Conservation (phyloP, 78 protist genomes). For the Protostelium mycophagum region DNA sequence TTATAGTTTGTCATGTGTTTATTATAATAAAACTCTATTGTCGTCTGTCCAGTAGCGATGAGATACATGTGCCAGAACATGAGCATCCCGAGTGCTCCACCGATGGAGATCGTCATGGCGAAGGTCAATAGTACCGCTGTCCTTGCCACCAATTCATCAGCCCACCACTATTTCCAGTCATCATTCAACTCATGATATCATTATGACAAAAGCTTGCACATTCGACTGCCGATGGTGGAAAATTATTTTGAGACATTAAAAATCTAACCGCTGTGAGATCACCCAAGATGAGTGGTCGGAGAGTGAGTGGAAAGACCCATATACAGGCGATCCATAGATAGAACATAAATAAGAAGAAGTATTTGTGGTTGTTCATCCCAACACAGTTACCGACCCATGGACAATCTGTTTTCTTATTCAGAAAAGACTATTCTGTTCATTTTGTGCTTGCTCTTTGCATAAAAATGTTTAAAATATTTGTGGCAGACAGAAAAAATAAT, state of each 20-base stretch:
- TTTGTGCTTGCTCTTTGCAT: no score
- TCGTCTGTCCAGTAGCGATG: conserved; percentile 44
- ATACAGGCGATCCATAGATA: conserved; percentile 54
- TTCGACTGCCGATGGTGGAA: no score
- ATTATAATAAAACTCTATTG: conserved; percentile 21
- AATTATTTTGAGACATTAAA: no score
- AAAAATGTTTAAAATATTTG: background rate
- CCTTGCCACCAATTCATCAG: conserved; percentile 11
- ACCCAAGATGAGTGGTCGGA: conserved; percentile 11
- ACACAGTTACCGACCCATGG: conserved; percentile 53
- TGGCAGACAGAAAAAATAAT: background rate
- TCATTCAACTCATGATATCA: background rate
- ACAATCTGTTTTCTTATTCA: conserved; percentile 4
- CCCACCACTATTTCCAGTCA: background rate
- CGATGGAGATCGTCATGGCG: conserved; percentile 25
- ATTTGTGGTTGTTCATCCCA: conserved; percentile 61
- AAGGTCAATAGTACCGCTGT: conserved; percentile 18
- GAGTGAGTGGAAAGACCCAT: conserved; percentile 22
- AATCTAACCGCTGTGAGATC: background rate
- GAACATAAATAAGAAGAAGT: conserved; percentile 59
- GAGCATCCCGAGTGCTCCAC: conserved; percentile 30
- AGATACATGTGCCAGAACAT: conserved; percentile 58
- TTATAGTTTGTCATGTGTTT: background rate
- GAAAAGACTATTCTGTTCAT: background rate
- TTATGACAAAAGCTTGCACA: no score